A percentile compares a stretch with the other conserved stretches of the same genome.
These are phyloP conservation scores for Boletus tylopilopsis DNA, from an alignment of 768 basidiomycete species.

Conservation along the genomic window DNA sequence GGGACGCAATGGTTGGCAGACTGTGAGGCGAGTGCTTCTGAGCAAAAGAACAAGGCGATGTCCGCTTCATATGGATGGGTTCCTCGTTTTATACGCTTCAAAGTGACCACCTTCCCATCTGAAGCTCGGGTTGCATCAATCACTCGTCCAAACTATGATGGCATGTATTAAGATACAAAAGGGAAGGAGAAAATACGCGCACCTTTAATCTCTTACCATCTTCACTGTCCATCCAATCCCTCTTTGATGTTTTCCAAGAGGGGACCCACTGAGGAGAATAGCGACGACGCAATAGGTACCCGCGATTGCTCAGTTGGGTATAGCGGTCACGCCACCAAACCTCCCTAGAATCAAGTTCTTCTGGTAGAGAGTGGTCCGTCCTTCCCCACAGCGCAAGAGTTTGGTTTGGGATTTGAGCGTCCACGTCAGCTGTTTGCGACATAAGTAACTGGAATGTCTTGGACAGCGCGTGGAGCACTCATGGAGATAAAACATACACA, in stretches of 20 bases:
- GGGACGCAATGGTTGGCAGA: conserved; percentile 28
- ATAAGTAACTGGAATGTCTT: no score
- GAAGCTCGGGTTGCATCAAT: conserved; percentile 31
- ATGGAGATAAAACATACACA: conserved; percentile 12
- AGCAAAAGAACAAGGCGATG: conserved; percentile 19
- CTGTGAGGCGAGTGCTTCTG: background rate
- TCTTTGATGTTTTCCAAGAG: conserved; percentile 4
- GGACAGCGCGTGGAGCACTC: no score
- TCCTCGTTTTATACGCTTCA: conserved; percentile 25
- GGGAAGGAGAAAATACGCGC: background rate
- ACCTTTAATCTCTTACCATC: background rate
- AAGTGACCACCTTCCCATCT: conserved; percentile 26
- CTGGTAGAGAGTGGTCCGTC: background rate
- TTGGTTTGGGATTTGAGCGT: background rate
- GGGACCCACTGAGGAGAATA: conserved; percentile 14
- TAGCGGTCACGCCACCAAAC: conserved; percentile 10
- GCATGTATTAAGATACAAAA: background rate
- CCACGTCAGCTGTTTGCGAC: background rate
- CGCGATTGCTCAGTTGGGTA: background rate
- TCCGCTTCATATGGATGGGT: conserved; percentile 21
- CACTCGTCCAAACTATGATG: background rate
- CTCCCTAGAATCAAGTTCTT: conserved; percentile 5
- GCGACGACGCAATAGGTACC: conserved; percentile 10
- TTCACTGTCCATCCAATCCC: background rate
- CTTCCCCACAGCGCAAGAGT: background rate